Conservation (phyloP, 2,329 filamentous ascomycete genomes). For the Scedosporium apiospermum region DNA sequence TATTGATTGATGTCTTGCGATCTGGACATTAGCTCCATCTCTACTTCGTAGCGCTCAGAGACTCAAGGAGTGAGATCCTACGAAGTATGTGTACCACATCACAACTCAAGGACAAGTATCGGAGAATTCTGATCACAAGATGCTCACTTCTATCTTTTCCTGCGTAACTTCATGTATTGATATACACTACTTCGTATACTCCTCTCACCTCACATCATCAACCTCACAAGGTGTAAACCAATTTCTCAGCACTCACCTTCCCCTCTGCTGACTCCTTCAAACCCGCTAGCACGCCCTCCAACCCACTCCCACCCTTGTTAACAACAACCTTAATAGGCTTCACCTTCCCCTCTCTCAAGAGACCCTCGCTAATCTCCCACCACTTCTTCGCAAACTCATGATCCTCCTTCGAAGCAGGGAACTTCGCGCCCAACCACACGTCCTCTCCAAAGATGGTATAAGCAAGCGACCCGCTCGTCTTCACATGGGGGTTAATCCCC, state of each 20-base stretch:
- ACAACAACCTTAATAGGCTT: slow-evolving; percentile 21
- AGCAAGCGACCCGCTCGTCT: slow-evolving; percentile 21
- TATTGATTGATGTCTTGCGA: no score
- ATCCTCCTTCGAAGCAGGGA: slow-evolving; percentile 18
- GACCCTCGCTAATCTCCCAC: slow-evolving; percentile 20
- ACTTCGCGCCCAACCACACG: slow-evolving; percentile 17
- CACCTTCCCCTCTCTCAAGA: slow-evolving; percentile 27
- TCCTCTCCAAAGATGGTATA: slow-evolving; percentile 30
- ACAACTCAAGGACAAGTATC: no score
- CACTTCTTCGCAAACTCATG: slow-evolving; percentile 27
- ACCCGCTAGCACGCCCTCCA: slow-evolving; percentile 25
- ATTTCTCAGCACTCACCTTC: slow-evolving; percentile 31
- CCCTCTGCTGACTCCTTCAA: slow-evolving; percentile 21
- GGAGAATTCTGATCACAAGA: no score
- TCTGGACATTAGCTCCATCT: background rate
- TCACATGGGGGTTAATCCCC: slow-evolving; percentile 29
- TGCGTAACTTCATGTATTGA: background rate
- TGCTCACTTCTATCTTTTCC: background rate
- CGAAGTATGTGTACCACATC: no score
- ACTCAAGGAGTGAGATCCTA: background rate
- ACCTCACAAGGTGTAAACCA: slow-evolving; percentile 31
- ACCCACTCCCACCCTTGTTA: slow-evolving; percentile 17
- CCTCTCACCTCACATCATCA: background rate
- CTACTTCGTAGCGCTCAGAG: no score
- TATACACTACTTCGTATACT: background rate